Evolutionary conservation across 371 early-diverging fungal species (phyloP).

Genomic region (Mortierella sp.): DNA sequence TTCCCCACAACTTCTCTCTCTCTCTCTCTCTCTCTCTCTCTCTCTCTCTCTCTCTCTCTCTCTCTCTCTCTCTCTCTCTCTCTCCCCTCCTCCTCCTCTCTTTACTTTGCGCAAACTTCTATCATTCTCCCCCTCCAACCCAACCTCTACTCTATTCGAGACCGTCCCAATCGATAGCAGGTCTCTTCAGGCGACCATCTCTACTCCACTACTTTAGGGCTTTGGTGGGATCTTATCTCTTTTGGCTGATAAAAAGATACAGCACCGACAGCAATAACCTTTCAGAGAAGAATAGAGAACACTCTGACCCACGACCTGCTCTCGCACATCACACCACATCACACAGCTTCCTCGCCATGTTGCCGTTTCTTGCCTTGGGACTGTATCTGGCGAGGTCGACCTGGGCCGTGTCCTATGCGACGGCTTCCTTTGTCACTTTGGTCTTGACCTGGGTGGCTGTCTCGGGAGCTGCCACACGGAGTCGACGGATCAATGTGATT

Average conservation of each 20-base stretch:
- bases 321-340: too few relatives aligned
- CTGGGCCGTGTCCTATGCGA: slow-evolving; percentile 11
- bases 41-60: background rate
- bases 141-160: background rate
- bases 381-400: background rate
- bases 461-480: background rate
- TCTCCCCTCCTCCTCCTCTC: background rate
- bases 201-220: too few relatives aligned
- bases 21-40: background rate
- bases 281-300: too few relatives aligned
- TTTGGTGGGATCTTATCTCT: too few relatives aligned
- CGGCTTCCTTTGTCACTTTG: background rate
- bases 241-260: too few relatives aligned
- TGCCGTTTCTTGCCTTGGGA: background rate
- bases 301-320: too few relatives aligned
- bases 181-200: too few relatives aligned
- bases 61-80: background rate
- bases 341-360: too few relatives aligned
- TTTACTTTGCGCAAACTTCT: background rate
- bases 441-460: slow-evolving; percentile 8
- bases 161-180: background rate
- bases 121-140: background rate
- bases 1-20: background rate
- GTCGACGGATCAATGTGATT: slow-evolving; percentile 2
- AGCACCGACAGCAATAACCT: too few relatives aligned